Base-by-base conservation (phyloP, 345 rosid genomes). In the Moricandia moricandioides region DNA sequence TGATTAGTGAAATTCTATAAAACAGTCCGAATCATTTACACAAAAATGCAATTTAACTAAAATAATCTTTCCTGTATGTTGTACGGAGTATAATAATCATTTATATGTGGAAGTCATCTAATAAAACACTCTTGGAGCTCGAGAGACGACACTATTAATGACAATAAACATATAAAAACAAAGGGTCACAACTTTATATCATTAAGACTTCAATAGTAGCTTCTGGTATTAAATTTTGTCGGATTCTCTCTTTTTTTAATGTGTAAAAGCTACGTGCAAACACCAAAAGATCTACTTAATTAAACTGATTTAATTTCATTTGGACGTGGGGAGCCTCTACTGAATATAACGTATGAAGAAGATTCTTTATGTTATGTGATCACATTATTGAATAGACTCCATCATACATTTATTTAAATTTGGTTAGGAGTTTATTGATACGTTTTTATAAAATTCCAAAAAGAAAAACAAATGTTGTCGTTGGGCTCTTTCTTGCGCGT, bases 391-490 rank as follows among this genome's bases (percentile, higher is more conserved):
- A 4, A 24, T 12, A 27, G 67, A 26, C n/a, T 57, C 6, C 7
- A 31, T 21, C 14, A 43, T 45, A 21, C n/a, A 59, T 21, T 66
- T 7, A 12, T 12, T 1, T 3, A 65, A 14, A 34, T 63, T 62
- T 76, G 59, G 79, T 29, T n/a, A 43, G 52, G 43, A 63, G 43
- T 30, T 30, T 21, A 2, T 21, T 30, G 58, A 33, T 26, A 35
- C 55, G 40, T 14, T 9, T 9, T 43, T 57, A 67, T 18, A 65
- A 65, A 66, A 58, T 27, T 69, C 72, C 72, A 78, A 78, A 71
- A 71, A 65, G 62, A 65, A 71, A 71, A 57, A 64, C 67, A 78
- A 65, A 59, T 71, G 77, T 71, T 65, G 77, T 49, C 29, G 72
- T 78, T 17, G 9, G 31, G 67, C 21, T 71, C 14, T 56, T 78